Evolutionary conservation across 129 eudicot genomes (phyloP), one percentile per base, ranked within the genome.

Genomic region (Solidago caesia): DNA sequence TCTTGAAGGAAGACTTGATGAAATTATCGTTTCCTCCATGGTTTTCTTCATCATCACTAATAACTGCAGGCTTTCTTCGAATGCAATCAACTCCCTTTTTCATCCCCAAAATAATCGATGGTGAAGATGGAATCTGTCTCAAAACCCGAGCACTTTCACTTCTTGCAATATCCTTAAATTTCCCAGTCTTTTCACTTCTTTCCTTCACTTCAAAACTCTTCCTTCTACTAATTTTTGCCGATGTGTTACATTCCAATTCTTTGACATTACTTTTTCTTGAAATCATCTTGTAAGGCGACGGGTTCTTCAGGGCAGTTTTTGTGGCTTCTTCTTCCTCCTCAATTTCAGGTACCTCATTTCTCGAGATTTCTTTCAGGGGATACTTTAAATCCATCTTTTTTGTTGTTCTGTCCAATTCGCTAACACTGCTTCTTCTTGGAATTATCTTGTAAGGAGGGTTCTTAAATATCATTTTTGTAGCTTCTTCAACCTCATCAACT

Each of bases 1-100:
- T 83, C 77, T 85, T 88, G 77, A 82, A 82, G 15, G 97, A 86
- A 7, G 97, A 88, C 81, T 74, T 87, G 11, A 89, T 72, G 78
- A 85, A 82, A 79, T 67, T 82, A 59, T 72, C 80, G 57, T 77
- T 72, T 10, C 77, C 78, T 72, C 47, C 83, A 52, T 4, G 62
- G 29, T 70, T 39, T 67, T 80, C 82, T 11, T 85, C 87, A 49
- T 92, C 90, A 70, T 88, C 96, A 44, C 86, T 86, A 0, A 75
- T 67, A 4, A 93, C 97, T 9, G 59, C 76, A 0, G 96, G 96
- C 74, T 88, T 93, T 82, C 84, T 83, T 67, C 95, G 75, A 4
- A 94, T 90, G 85, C 97, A 86, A 79, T 94, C 98, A 44, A 94
- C 98, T 5, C 96, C 91, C 75, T 94, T 94, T 71, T 78, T 94